These are phyloP conservation scores for Pseudogymnoascus sp. DNA, from an alignment of 2,329 filamentous ascomycete species.

Conservation along the genomic window DNA sequence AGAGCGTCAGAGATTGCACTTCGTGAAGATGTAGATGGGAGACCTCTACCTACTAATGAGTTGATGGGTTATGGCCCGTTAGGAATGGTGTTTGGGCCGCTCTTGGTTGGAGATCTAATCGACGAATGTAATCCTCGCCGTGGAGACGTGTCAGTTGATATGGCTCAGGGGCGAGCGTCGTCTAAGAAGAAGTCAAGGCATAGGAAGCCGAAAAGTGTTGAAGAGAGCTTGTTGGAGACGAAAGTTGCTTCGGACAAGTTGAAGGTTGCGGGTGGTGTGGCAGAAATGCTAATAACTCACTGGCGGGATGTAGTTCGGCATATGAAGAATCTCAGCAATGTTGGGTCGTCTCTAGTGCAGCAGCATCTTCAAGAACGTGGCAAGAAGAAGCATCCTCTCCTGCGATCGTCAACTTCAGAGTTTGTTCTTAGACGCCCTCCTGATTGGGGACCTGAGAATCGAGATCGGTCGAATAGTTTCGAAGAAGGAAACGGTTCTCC, in stretches of 20 bases:
- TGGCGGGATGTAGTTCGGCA: conserved; percentile 59
- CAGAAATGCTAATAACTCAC: conserved; percentile 58
- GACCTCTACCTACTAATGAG: conserved; percentile 47
- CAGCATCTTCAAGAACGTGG: conserved; percentile 14
- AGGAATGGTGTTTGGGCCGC: conserved; percentile 57
- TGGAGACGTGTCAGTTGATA: conserved; percentile 9
- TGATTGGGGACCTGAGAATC: conserved; percentile 27
- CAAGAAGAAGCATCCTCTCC: conserved; percentile 14
- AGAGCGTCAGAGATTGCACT: conserved; percentile 46
- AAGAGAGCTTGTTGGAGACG: conserved; percentile 19
- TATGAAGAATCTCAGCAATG: conserved; percentile 39
- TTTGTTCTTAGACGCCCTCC: conserved; percentile 33
- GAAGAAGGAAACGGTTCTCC: conserved; percentile 29
- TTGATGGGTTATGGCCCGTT: conserved; percentile 58
- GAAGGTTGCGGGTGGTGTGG: conserved; percentile 48
- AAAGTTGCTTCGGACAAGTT: conserved; percentile 44
- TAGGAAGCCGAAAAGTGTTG: conserved; percentile 25
- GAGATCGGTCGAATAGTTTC: conserved; percentile 15
- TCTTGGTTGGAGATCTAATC: conserved; percentile 52
- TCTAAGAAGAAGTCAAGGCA: conserved; percentile 31
- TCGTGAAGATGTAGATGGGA: conserved; percentile 44
- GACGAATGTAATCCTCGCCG: conserved; percentile 36
- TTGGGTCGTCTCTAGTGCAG: conserved; percentile 13
- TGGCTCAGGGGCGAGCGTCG: not conserved
- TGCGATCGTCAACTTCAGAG: conserved; percentile 38